A percentile compares a stretch with the other conserved stretches of the same genome.
Evolutionary conservation across 331 rosid species (phyloP).

Genomic region (Rosa hybrid): DNA sequence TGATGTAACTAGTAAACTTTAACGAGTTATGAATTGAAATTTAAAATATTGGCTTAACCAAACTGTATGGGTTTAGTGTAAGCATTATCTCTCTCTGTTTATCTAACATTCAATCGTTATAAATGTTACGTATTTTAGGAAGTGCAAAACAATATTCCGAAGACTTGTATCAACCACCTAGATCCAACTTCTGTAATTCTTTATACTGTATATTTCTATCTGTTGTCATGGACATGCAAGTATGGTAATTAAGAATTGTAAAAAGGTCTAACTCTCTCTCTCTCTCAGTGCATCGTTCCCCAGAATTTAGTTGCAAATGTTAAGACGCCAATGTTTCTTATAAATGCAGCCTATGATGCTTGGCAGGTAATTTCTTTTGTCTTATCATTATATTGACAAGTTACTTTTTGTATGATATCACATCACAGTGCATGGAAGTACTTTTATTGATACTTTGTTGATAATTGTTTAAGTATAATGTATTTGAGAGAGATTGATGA

Average conservation of each 20-base stretch:
- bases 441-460: too few species aligned
- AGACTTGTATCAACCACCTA: constrained; percentile 55
- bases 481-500: too few species aligned
- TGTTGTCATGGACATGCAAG: constrained; percentile 11
- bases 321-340: constrained; percentile 78
- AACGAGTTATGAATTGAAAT: too few species aligned
- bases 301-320: constrained; percentile 66
- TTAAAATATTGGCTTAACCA: background rate
- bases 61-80: background rate
- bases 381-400: background rate
- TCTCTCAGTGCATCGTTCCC: constrained; percentile 77
- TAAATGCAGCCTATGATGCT: constrained; percentile 89
- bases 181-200: constrained; percentile 72
- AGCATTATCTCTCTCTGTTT: background rate
- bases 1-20: background rate
- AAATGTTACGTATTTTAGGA: constrained; percentile 45
- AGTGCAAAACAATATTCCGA: constrained; percentile 68
- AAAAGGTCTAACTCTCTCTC: constrained; percentile 12
- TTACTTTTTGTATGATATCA: background rate
- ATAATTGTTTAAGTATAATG: too few species aligned
- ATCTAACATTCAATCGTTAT: constrained; percentile 8
- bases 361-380: constrained; percentile 66
- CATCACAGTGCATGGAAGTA: background rate
- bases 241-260: constrained; percentile 17
- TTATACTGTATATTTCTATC: background rate